Evolutionary conservation across 306 rosid genomes (phyloP), one percentile per base, ranked within the genome.

Genomic region (Myrica gale): DNA sequence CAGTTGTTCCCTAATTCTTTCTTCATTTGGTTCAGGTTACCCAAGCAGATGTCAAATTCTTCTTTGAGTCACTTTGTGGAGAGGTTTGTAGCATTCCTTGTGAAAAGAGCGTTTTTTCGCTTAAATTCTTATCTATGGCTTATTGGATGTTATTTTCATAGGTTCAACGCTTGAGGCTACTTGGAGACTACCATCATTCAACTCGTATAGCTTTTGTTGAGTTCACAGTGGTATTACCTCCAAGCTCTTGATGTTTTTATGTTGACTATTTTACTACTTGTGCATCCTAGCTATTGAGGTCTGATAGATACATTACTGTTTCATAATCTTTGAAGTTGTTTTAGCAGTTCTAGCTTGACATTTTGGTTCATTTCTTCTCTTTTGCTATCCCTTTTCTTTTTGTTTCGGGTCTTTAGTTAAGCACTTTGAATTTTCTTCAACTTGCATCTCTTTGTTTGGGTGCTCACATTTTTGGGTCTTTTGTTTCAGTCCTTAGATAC

Each of bases 171-270:
- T 69, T 95, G 89, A 89, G 97, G 97, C 92, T 95, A 51, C 97
- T 95, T 52, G 99, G 99, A 55, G 99, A 95, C 78, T 89, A 90
- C 75, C 99, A 95, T 73, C 99, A 95, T 80, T 92, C 97, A 58
- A 95, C 99, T 78, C 97, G 97, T 26, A 95, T 95, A 82, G 96
- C 97, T 3, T 95, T 95, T 84, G 97, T 95, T 60, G 99, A 95
- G 80, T 95, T 95, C 75, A 51, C 85, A 5, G 63, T 95, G 91
- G 99, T 95, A 90, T 70, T 80, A 75, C 74, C 76, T 52, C 0
- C 8, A 26, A 69, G 37, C 66, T 67, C 73, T 55, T 63, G 20
- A 51, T 66, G 52, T 82, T 72, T 42, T 61, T 72, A 48, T 74
- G 41, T 68, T 66, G 19, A 47, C 23, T 21, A 50, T 79, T 52